phyloP scores from a whole-genome alignment of 768 basidiomycete genomes.

The Piloderma croceum region DNA sequence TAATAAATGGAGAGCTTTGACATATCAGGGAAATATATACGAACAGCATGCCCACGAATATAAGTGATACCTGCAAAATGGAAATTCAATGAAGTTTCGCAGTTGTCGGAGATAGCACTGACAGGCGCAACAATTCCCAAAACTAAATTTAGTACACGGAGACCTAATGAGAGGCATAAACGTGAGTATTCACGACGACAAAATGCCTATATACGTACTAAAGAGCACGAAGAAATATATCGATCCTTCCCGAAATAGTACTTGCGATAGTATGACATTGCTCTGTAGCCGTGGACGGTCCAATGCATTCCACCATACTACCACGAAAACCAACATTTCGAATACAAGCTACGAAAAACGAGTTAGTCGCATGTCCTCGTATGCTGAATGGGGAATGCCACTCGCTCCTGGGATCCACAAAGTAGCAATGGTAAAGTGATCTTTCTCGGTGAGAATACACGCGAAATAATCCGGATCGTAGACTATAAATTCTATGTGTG shows the following conservation, averaged over 20 bases:
- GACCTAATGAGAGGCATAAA: not conserved
- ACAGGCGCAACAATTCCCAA: slow-evolving; percentile 20
- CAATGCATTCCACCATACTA: slow-evolving; percentile 23
- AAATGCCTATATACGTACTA: slow-evolving; percentile 3
- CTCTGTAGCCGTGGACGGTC: slow-evolving; percentile 16
- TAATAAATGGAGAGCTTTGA: not conserved
- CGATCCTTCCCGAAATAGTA: slow-evolving; percentile 25
- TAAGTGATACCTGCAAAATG: slow-evolving; percentile 17
- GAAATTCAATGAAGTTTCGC: too few relatives aligned
- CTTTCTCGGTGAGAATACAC: slow-evolving; percentile 14
- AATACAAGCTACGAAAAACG: slow-evolving; percentile 16
- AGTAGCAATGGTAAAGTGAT: slow-evolving; percentile 16
- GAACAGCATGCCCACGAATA: slow-evolving; percentile 14
- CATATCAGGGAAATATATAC: slow-evolving; percentile 1
- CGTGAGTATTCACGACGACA: slow-evolving; percentile 16
- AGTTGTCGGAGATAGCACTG: slow-evolving; percentile 11
- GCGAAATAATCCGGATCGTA: slow-evolving; percentile 6
- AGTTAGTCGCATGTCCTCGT: not conserved
- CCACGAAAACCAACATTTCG: slow-evolving; percentile 23
- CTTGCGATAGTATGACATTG: slow-evolving; percentile 14
- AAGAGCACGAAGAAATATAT: slow-evolving; percentile 22
- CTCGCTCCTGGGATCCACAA: slow-evolving; percentile 26
- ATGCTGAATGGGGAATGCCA: not conserved
- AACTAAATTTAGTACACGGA: slow-evolving; percentile 5
- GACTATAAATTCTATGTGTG: not conserved